phyloP scores from a whole-genome alignment of 805 yeast genomes.

The Cyberlindnera galapagoensis region DNA sequence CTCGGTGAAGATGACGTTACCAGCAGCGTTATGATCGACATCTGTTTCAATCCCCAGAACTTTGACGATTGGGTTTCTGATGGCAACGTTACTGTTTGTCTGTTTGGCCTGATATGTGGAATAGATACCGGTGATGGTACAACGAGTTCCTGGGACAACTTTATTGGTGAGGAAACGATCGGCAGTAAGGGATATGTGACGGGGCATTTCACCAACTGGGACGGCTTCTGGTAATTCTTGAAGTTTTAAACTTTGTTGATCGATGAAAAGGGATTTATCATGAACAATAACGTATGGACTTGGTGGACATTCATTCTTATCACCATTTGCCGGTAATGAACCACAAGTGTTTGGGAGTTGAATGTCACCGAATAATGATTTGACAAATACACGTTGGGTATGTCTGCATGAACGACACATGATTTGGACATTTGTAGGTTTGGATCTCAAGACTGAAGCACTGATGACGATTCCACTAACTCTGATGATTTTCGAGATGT shows the following conservation, averaged over 20 bases:
- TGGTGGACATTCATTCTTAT: constrained; percentile 63
- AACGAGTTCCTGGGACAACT: constrained; percentile 92
- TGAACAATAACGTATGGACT: constrained; percentile 93
- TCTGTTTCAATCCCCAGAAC: constrained; percentile 85
- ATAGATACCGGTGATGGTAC: constrained; percentile 87
- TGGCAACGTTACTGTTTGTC: constrained; percentile 66
- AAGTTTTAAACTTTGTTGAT: constrained; percentile 87
- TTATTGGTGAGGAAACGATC: constrained; percentile 87
- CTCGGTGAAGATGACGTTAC: constrained; percentile 62
- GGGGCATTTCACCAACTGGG: constrained; percentile 98
- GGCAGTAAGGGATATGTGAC: constrained; percentile 80
- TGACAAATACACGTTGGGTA: constrained; percentile 55
- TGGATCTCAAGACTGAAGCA: constrained; percentile 80
- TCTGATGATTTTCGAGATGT: constrained; percentile 83
- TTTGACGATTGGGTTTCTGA: constrained; percentile 85
- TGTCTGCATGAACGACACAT: constrained; percentile 88
- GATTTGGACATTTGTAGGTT: constrained; percentile 77
- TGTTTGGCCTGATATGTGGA: constrained; percentile 78
- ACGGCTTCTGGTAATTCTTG: constrained; percentile 99
- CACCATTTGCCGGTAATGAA: constrained; percentile 46
- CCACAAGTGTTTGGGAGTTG: constrained; percentile 64
- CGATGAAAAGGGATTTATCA: constrained; percentile 88
- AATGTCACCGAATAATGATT: constrained; percentile 65
- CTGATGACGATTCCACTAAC: constrained; percentile 91
- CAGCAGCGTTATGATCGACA: constrained; percentile 60